A percentile compares a stretch with the other conserved stretches of the same genome.
Conservation (phyloP, 805 yeast species). For the Candida maris region DNA sequence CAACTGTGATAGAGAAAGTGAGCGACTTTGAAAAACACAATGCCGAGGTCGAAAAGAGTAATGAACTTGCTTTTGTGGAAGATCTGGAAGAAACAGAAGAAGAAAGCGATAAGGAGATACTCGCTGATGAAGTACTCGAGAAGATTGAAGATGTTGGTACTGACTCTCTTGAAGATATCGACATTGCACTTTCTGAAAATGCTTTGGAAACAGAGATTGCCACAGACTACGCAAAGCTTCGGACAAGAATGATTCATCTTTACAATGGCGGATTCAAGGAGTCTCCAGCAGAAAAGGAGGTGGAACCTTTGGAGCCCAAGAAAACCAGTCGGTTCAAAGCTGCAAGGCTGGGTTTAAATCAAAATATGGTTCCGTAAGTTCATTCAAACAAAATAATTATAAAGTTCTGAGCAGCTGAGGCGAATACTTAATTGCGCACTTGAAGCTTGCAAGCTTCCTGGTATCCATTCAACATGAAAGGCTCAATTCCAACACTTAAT, state of each 20-base stretch:
- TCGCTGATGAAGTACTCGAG: slow-evolving; percentile 32
- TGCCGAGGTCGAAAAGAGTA: slow-evolving; percentile 39
- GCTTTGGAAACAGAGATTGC: slow-evolving; percentile 47
- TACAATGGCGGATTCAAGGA: slow-evolving; percentile 45
- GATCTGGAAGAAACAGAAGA: slow-evolving; percentile 15
- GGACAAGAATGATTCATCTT: slow-evolving; percentile 45
- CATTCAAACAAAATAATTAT: background rate
- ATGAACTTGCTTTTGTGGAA: slow-evolving; percentile 29
- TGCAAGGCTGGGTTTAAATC: slow-evolving; percentile 35
- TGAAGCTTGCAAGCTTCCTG: slow-evolving; percentile 18
- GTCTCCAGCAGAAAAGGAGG: slow-evolving; percentile 48
- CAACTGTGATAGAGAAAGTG: slow-evolving; percentile 50
- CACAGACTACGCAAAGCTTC: slow-evolving; percentile 52
- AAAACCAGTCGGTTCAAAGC: slow-evolving; percentile 68
- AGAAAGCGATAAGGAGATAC: slow-evolving; percentile 36
- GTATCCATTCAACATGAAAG: slow-evolving; percentile 30
- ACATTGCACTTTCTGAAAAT: slow-evolving; percentile 28
- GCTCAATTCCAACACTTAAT: slow-evolving; percentile 23
- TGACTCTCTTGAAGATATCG: slow-evolving; percentile 24
- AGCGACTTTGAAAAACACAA: slow-evolving; percentile 55
- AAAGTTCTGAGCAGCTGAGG: background rate
- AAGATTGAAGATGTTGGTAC: slow-evolving; percentile 37
- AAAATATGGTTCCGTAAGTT: background rate
- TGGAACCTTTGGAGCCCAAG: slow-evolving; percentile 65
- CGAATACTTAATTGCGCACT: slow-evolving; percentile 14